Conservation (phyloP, 2,329 filamentous ascomycete species). For the Ascochyta viciae-villosae region DNA sequence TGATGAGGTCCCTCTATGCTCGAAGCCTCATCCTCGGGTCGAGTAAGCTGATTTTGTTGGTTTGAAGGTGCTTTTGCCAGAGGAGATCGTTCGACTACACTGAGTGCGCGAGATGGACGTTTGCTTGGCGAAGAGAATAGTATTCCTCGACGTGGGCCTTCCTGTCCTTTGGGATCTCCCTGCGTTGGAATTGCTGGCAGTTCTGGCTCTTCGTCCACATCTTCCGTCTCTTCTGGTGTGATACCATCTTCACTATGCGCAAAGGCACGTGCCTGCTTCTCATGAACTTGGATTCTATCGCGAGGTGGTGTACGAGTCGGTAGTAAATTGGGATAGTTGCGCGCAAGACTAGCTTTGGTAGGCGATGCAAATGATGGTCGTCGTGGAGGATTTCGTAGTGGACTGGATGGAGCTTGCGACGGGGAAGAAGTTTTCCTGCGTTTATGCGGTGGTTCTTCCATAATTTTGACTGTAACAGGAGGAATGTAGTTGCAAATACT, state of each 20-base stretch:
- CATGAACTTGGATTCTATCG: not conserved
- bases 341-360: conserved; percentile 50
- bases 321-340: conserved; percentile 46
- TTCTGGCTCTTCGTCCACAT: conserved; percentile 22
- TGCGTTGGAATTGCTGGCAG: conserved; percentile 33
- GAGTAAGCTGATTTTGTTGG: conserved; percentile 19
- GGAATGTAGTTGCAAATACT: not conserved
- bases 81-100: conserved; percentile 23
- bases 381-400: conserved; percentile 41
- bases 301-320: conserved; percentile 20
- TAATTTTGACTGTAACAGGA: conserved; percentile 12
- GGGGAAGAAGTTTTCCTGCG: conserved; percentile 45
- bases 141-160: conserved; percentile 32
- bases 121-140: conserved; percentile 45
- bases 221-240: not conserved
- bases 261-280: conserved; percentile 14
- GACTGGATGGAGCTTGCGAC: conserved; percentile 28
- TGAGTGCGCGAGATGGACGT: conserved; percentile 30
- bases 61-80: conserved; percentile 23
- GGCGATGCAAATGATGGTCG: conserved; percentile 50
- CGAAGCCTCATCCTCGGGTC: conserved; percentile 20
- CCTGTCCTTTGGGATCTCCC: conserved; percentile 18
- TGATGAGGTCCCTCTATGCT: conserved; percentile 2
- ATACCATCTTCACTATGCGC: not conserved
- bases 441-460: conserved; percentile 46